A percentile compares a stretch with the other conserved stretches of the same genome.
These are phyloP conservation scores for Pythium rishiriense DNA, from an alignment of 352 stramenopile genomes.

Conservation along the genomic window DNA sequence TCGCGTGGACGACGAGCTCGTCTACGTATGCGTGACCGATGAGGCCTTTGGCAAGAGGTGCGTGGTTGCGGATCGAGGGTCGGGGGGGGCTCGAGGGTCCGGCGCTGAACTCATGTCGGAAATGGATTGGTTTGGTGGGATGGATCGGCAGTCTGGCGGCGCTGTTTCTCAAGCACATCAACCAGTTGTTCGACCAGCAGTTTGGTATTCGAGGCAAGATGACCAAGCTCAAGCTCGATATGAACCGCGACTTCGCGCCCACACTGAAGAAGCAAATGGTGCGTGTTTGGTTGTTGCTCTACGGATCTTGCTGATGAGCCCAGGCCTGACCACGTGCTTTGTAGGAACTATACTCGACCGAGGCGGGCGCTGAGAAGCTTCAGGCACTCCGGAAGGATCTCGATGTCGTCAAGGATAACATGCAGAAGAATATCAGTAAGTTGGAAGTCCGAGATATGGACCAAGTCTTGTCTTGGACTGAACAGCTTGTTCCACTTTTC, in stretches of 20 bases:
- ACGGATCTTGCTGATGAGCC: not conserved
- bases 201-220: constrained; percentile 87
- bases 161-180: constrained; percentile 86
- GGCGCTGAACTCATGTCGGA: too few relatives aligned
- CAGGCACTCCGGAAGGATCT: constrained; percentile 82
- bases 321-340: too few relatives aligned
- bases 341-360: constrained; percentile 77
- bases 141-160: constrained; percentile 51
- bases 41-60: constrained; percentile 79
- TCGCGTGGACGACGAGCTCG: constrained; percentile 80
- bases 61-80: not conserved
- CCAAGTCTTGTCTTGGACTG: not conserved
- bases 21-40: constrained; percentile 85
- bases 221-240: constrained; percentile 87
- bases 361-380: constrained; percentile 72
- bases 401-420: constrained; percentile 74
- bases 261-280: constrained; percentile 88
- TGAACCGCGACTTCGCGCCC: constrained; percentile 85
- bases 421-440: constrained; percentile 85
- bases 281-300: not conserved
- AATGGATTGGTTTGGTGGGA: not conserved
- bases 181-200: constrained; percentile 82
- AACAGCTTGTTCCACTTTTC: not conserved
- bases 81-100: not conserved
- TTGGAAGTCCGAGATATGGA: not conserved